Evolutionary conservation across 345 rosid genomes (phyloP), one percentile per base, ranked within the genome.

Genomic region (Salix arbutifolia): DNA sequence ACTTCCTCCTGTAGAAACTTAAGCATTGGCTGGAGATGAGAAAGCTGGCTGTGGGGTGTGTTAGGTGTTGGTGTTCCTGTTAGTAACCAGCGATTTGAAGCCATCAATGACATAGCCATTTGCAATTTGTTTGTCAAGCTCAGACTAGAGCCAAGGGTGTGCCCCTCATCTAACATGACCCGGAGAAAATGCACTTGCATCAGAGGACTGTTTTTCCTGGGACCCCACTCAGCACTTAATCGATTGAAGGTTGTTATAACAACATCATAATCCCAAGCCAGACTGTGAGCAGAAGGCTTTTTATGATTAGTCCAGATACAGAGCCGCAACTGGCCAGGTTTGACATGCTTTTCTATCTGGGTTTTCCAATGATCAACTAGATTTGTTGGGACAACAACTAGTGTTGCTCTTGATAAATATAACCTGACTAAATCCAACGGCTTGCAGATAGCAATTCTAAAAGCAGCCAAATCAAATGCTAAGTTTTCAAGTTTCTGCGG

Each of bases 221-320:
- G 90, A 40, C 89, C 80, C 99, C 99, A 96, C 78, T 96, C 99
- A 26, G 91, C 96, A 88, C 99, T 96, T 76, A 96, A 82, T 71
- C 99, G 97, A 76, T 75, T 93, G 84, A 96, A 96, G 56, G 98
- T 93, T 23, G 98, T 96, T 71, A 96, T 89, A 83, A 96, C 94
- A 82, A 96, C 83, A 83, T 93, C 99, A 78, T 90, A 91, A 82
- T 96, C 98, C 98, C 99, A 96, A 14, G 99, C 99, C 82, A 96
- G 89, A 88, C 79, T 86, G 77, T 96, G 97, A 7, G 92, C 91
- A 79, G 92, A 88, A 84, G 87, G 86, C 66, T 83, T 87, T 84
- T 76, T 90, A 65, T 81, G 78, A 81, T 89, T 93, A 62, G 89
- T 89, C 96, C 97, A 91, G 75, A 90, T 79, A 80, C 87, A 87